Evolutionary conservation across 768 basidiomycete genomes (phyloP).

Genomic region (Boletus rufocinnamomeus): DNA sequence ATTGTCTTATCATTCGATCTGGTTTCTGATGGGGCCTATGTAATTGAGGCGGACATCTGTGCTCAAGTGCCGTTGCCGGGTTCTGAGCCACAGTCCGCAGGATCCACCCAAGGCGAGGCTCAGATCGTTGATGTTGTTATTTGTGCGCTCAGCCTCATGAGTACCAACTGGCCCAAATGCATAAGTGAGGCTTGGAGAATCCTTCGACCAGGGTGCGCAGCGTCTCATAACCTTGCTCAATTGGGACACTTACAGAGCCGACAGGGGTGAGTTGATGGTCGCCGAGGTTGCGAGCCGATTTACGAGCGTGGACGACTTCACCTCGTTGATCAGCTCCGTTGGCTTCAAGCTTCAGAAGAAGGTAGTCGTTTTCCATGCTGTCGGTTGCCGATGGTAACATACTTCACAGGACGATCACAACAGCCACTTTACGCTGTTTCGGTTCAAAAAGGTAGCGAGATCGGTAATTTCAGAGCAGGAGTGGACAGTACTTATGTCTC

Average conservation of each 20-base stretch:
- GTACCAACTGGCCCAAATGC: slow-evolving; percentile 92
- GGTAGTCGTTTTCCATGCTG: slow-evolving; percentile 40
- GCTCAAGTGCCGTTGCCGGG: slow-evolving; percentile 82
- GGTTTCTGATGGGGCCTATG: slow-evolving; percentile 69
- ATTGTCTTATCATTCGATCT: slow-evolving; percentile 80
- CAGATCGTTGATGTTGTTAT: slow-evolving; percentile 90
- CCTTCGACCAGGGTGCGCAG: slow-evolving; percentile 72
- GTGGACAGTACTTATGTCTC: slow-evolving; percentile 57
- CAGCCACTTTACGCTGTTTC: slow-evolving; percentile 83
- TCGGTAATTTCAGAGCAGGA: slow-evolving; percentile 52
- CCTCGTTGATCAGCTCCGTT: slow-evolving; percentile 57
- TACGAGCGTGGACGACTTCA: slow-evolving; percentile 64
- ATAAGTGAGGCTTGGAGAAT: slow-evolving; percentile 90
- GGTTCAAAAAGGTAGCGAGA: slow-evolving; percentile 66
- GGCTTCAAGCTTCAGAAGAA: slow-evolving; percentile 76
- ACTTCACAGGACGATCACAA: slow-evolving; percentile 69
- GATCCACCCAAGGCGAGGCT: slow-evolving; percentile 53
- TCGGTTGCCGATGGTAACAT: slow-evolving; percentile 2
- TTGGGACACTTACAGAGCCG: slow-evolving; percentile 11
- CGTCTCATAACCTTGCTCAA: slow-evolving; percentile 1
- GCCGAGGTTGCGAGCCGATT: slow-evolving; percentile 92
- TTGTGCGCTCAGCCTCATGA: slow-evolving; percentile 96
- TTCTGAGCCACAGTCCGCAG: slow-evolving; percentile 48
- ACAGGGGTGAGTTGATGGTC: slow-evolving; percentile 78
- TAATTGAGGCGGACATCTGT: slow-evolving; percentile 91